phyloP scores from a whole-genome alignment of 495 filamentous ascomycete species.

The Xylaria grammica region DNA sequence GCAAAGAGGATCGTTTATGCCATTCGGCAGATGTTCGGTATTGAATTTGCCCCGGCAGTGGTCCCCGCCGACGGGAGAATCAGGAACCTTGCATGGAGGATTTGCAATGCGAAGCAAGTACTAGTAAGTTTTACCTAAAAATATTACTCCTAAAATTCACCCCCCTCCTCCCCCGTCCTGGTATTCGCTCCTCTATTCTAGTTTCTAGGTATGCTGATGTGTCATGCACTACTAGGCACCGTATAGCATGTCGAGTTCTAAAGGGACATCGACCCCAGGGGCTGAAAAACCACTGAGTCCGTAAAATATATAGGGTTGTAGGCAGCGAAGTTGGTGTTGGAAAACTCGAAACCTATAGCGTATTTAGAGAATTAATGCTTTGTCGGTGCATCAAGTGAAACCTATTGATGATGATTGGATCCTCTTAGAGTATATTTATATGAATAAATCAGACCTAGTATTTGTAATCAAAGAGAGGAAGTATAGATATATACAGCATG shows the following conservation, averaged over 20 bases:
- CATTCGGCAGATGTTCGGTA: conserved; percentile 95
- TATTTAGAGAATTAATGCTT: too few relatives aligned
- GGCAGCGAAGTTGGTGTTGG: not conserved
- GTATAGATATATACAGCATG: too few relatives aligned
- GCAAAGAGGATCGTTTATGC: conserved; percentile 90
- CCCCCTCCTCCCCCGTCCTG: not conserved
- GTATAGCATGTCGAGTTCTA: conserved; percentile 68
- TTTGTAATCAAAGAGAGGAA: too few relatives aligned
- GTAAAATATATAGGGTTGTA: not conserved
- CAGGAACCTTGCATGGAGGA: conserved; percentile 88
- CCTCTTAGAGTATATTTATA: too few relatives aligned
- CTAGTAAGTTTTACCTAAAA: conserved; percentile 64
- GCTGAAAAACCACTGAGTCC: conserved; percentile 37
- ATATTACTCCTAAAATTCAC: not conserved
- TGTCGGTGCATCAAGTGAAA: too few relatives aligned
- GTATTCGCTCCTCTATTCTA: not conserved
- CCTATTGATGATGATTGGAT: too few relatives aligned
- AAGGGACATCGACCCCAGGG: conserved; percentile 59
- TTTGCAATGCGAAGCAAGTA: conserved; percentile 94
- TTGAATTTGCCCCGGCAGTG: conserved; percentile 92
- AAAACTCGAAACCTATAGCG: too few relatives aligned
- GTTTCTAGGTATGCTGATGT: conserved; percentile 21
- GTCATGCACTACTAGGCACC: conserved; percentile 53
- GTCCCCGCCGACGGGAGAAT: conserved; percentile 93
- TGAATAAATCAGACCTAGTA: too few relatives aligned